phyloP scores from a whole-genome alignment of 306 rosid genomes.

The Trifolium dubium region DNA sequence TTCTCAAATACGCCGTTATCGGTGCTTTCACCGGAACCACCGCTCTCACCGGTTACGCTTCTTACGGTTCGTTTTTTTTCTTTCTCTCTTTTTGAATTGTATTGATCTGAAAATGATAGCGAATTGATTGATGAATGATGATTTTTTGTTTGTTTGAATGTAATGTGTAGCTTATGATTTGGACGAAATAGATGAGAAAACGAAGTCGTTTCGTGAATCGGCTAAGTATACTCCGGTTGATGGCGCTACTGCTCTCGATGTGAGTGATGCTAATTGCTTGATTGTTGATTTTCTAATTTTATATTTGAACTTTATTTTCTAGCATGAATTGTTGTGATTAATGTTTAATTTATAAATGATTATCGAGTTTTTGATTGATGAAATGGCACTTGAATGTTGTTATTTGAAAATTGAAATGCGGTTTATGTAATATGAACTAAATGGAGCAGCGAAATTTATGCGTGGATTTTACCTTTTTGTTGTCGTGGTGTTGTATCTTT shows the following conservation, averaged over 20 bases:
- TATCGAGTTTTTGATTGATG: background rate
- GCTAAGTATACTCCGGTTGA: constrained; percentile 46
- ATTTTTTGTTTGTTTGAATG: constrained; percentile 21
- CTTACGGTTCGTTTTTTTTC: constrained; percentile 44
- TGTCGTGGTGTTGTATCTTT: background rate
- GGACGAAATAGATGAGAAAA: constrained; percentile 71
- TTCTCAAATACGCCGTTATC: constrained; percentile 42
- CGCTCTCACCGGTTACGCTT: constrained; percentile 35
- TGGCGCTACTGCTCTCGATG: constrained; percentile 59
- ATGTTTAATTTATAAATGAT: background rate
- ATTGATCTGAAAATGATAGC: background rate
- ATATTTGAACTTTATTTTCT: background rate
- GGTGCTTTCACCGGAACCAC: constrained; percentile 45
- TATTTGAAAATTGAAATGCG: constrained; percentile 3
- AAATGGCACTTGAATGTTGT: constrained; percentile 1
- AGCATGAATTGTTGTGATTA: background rate
- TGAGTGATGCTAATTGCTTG: no score
- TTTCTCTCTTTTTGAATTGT: background rate
- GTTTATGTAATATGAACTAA: background rate
- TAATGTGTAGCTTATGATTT: constrained; percentile 62
- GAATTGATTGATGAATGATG: background rate
- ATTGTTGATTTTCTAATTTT: background rate
- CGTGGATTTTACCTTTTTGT: background rate
- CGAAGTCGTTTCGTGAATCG: constrained; percentile 62
- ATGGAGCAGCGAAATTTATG: background rate